Percentiles rank a stretch among this genome's conserved stretches.
phyloP scores from a whole-genome alignment of 495 filamentous ascomycete genomes.

The Lasiosphaeria hispida region DNA sequence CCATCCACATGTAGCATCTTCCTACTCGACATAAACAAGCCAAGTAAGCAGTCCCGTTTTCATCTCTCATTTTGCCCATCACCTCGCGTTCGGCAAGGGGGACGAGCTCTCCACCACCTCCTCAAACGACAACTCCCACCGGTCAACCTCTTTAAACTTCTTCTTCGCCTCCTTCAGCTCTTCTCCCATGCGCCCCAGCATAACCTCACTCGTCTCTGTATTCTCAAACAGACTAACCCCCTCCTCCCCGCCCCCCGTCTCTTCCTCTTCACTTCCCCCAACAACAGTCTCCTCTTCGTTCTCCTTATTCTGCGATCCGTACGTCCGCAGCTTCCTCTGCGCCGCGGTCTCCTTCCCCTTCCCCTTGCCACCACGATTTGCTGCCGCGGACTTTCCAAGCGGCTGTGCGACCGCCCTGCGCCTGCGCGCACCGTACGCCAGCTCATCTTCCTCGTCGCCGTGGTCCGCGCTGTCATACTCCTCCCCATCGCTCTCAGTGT shows the following conservation, averaged over 20 bases:
- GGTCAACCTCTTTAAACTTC: slow-evolving; percentile 52
- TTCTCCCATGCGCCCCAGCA: slow-evolving; percentile 32
- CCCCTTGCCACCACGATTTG: slow-evolving; percentile 10
- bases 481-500: slow-evolving; percentile 21
- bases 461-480: slow-evolving; percentile 18
- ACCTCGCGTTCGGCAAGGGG: slow-evolving; percentile 35
- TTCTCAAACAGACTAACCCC: slow-evolving; percentile 11
- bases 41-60: neutral
- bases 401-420: slow-evolving; percentile 4
- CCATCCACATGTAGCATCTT: no score
- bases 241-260: slow-evolving; percentile 22
- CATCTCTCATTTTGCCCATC: neutral
- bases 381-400: slow-evolving; percentile 3
- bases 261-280: slow-evolving; percentile 16
- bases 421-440: slow-evolving; percentile 28
- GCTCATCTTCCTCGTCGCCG: slow-evolving; percentile 37
- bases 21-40: no score
- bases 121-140: slow-evolving; percentile 50
- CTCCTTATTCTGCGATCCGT: slow-evolving; percentile 42
- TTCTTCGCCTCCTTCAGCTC: slow-evolving; percentile 46
- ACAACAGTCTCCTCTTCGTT: slow-evolving; percentile 32
- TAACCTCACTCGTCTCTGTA: slow-evolving; percentile 28
- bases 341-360: neutral
- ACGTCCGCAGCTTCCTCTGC: slow-evolving; percentile 25
- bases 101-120: slow-evolving; percentile 39